Conservation (phyloP, 2,329 filamentous ascomycete genomes). For the Trichoderma semiorbis region DNA sequence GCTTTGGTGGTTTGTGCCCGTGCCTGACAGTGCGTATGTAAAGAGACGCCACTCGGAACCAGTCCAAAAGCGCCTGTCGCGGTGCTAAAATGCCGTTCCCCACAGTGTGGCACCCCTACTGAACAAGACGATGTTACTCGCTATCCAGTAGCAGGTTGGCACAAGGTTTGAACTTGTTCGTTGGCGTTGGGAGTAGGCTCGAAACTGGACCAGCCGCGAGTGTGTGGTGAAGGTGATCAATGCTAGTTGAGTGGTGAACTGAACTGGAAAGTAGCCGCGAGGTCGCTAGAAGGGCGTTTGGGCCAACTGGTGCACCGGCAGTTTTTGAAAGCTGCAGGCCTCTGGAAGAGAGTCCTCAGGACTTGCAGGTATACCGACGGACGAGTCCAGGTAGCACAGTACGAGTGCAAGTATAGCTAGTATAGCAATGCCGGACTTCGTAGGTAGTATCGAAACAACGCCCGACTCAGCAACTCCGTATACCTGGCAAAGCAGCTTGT, state of each 20-base stretch:
- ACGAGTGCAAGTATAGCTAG: background rate
- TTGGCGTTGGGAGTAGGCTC: background rate
- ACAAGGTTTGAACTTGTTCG: background rate
- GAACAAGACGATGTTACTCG: constrained; percentile 4
- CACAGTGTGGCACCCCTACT: constrained; percentile 22
- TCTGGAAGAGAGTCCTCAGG: background rate
- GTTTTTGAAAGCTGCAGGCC: constrained; percentile 7
- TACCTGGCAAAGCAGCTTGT: background rate
- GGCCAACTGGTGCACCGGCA: constrained; percentile 12
- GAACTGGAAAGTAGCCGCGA: background rate
- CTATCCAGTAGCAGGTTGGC: constrained; percentile 14
- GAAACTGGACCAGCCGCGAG: background rate
- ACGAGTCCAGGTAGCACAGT: background rate
- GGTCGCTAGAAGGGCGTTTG: constrained; percentile 1
- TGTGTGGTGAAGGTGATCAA: background rate
- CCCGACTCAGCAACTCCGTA: background rate
- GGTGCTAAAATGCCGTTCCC: constrained; percentile 19
- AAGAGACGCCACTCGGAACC: constrained; percentile 20
- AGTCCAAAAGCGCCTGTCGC: constrained; percentile 10
- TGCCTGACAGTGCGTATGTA: constrained; percentile 10
- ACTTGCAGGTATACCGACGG: background rate
- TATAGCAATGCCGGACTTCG: background rate
- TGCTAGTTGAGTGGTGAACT: background rate
- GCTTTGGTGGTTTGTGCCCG: constrained; percentile 18
- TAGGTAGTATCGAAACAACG: background rate